phyloP scores from a whole-genome alignment of 192 early-diverging fungal genomes.

The Kappamyces sp. region DNA sequence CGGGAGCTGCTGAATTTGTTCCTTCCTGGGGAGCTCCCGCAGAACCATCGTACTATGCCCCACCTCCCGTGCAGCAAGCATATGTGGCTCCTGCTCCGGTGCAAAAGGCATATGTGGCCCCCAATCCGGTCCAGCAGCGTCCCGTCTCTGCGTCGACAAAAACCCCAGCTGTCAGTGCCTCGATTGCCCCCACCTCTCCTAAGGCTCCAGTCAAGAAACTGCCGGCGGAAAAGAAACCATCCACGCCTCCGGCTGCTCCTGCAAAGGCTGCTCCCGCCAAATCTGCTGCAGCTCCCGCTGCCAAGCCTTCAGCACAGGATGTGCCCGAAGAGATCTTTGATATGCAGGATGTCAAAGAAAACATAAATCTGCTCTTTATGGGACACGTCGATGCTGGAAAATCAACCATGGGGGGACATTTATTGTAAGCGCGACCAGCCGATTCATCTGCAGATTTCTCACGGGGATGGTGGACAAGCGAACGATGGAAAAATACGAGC shows the following conservation, averaged over 20 bases:
- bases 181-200: slow-evolving; percentile 11
- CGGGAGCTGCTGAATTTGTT: slow-evolving; percentile 40
- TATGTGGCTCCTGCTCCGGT: neutral
- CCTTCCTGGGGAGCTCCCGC: slow-evolving; percentile 19
- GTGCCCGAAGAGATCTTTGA: slow-evolving; percentile 16
- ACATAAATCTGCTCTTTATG: slow-evolving; percentile 96
- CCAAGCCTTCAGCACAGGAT: slow-evolving; percentile 10
- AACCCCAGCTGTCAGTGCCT: neutral
- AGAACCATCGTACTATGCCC: neutral
- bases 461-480: slow-evolving; percentile 99
- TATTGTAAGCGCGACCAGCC: slow-evolving; percentile 59
- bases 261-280: slow-evolving; percentile 6
- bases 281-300: slow-evolving; percentile 10
- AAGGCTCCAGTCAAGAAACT: neutral
- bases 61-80: neutral
- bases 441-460: slow-evolving; percentile 46
- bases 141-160: slow-evolving; percentile 4
- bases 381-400: slow-evolving; percentile 97
- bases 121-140: neutral
- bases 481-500: slow-evolving; percentile 98
- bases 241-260: neutral
- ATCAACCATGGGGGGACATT: slow-evolving; percentile 97
- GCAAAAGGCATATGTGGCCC: neutral
- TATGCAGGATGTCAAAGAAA: slow-evolving; percentile 64
- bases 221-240: slow-evolving; percentile 14